phyloP scores from a whole-genome alignment of 345 rosid species.

The Anacardium occidentale region DNA sequence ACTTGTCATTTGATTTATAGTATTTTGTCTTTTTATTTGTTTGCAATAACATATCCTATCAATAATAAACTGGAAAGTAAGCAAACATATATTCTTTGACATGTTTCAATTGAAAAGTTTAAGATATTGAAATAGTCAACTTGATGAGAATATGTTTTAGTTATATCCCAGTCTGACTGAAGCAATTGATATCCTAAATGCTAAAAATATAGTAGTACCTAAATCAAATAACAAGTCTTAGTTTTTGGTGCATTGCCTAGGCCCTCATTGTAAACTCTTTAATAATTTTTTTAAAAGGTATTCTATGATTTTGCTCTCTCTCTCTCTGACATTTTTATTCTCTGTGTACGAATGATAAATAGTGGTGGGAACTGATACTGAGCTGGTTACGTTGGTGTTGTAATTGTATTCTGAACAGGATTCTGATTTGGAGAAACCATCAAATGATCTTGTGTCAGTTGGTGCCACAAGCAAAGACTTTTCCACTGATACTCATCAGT shows the following conservation, averaged over 20 bases:
- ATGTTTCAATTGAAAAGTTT: neutral
- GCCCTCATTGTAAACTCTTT: too few species aligned
- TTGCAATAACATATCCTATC: neutral
- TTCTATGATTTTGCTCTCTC: neutral
- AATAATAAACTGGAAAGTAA: neutral
- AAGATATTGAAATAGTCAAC: neutral
- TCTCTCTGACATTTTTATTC: neutral
- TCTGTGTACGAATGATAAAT: neutral
- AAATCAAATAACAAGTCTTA: too few species aligned
- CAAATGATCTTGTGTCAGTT: slow-evolving; percentile 42
- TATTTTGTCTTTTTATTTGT: neutral
- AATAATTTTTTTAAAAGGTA: neutral
- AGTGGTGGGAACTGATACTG: neutral
- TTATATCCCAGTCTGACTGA: too few species aligned
- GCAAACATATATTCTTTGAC: neutral
- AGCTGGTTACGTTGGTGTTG: neutral
- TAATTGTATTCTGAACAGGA: slow-evolving; percentile 40
- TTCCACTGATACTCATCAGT: slow-evolving; percentile 43
- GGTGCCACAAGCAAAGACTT: slow-evolving; percentile 41
- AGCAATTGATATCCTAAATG: too few species aligned
- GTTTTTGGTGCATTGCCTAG: too few species aligned
- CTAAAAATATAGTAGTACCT: too few species aligned
- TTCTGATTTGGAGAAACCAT: slow-evolving; percentile 41
- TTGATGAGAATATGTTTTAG: neutral
- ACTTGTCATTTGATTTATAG: neutral